Base-by-base conservation (phyloP, 1,284 basidiomycete species). In the Ceratobasidium sp. region DNA sequence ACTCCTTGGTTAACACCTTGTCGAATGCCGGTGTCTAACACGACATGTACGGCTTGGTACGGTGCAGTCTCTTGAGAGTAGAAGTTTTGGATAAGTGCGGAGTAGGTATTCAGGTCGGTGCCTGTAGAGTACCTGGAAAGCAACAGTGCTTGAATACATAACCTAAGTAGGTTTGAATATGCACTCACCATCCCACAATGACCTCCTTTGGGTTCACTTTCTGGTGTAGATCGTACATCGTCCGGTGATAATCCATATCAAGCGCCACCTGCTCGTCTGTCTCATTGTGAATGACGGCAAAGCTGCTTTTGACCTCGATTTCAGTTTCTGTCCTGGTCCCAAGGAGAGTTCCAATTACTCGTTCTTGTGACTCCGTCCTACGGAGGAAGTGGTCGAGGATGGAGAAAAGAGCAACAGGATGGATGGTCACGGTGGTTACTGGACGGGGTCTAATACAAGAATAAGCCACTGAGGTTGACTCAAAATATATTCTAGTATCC, bases 311-410 rank as follows among this genome's bases (percentile, higher is more conserved):
- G 74, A 98, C 89, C 77, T 95, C 90, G 35, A 83, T 79, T 76
- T 93, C 85, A 54, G 85, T 85, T 74, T 95, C 91, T 57, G 87
- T 90, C 77, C 96, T 89, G 61, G 87, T 89, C 14, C 97, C 97
- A 52, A 99, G 90, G 35, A 99, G 88, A 0, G 98, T 98, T 28
- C 98, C 98, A 80, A 99, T 97, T 8, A 99, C 97, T 73, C 97
- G 89, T 76, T 92, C 92, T 79, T 96, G 93, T 46, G 85, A 82
- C 77, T 91, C 88, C 63, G 88, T 91, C 75, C 96, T 89, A 46
- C 98, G 92, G 63, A 98, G 89, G 83, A 96, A 98, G 84, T 99
- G 97, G 83, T 98, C 97, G 76, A 99, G 90, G 84, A 98, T 96
- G 73, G 94, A 92, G 80, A 98, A 96, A 73, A 99, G 88, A 8